A percentile compares a stretch with the other conserved stretches of the same genome.
Evolutionary conservation across 2,329 filamentous ascomycete species (phyloP).

Genomic region (Diaporthe citriasiana): DNA sequence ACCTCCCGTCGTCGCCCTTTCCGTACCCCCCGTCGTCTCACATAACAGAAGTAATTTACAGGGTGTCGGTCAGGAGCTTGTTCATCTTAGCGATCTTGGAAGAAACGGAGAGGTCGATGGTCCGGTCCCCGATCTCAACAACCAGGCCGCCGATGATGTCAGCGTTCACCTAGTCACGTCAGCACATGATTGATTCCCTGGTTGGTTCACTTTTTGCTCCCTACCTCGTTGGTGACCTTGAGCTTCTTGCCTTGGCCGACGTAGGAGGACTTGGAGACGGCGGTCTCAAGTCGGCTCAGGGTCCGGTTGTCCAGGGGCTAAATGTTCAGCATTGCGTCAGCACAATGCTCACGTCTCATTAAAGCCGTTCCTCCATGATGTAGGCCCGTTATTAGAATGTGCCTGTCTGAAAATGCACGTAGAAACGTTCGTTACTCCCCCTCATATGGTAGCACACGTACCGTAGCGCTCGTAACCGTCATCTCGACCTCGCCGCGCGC

Average conservation of each 20-base stretch:
- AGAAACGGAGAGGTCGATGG: slow-evolving; percentile 96
- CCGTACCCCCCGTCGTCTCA: slow-evolving; percentile 18
- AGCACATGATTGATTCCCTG: background rate
- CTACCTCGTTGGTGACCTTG: slow-evolving; percentile 91
- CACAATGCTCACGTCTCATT: slow-evolving; percentile 29
- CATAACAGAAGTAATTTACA: slow-evolving; percentile 76
- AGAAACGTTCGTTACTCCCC: slow-evolving; percentile 5
- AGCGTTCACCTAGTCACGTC: slow-evolving; percentile 81
- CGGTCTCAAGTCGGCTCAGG: slow-evolving; percentile 86
- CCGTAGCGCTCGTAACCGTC: slow-evolving; percentile 89
- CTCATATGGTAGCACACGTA: slow-evolving; percentile 61
- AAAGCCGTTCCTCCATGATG: background rate
- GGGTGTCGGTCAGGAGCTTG: slow-evolving; percentile 95
- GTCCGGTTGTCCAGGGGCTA: slow-evolving; percentile 90
- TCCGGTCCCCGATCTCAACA: slow-evolving; percentile 97
- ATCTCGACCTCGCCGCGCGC: slow-evolving; percentile 94
- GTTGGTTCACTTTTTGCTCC: background rate
- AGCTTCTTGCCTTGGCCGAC: slow-evolving; percentile 95
- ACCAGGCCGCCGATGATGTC: slow-evolving; percentile 94
- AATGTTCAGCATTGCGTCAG: slow-evolving; percentile 46
- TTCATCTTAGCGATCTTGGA: slow-evolving; percentile 98
- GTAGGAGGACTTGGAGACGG: slow-evolving; percentile 90
- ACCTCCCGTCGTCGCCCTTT: slow-evolving; percentile 11
- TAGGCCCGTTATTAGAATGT: background rate
- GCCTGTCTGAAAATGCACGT: background rate